These are phyloP conservation scores for Albatrellus sp. DNA, from an alignment of 1,284 basidiomycete species.

Conservation along the genomic window DNA sequence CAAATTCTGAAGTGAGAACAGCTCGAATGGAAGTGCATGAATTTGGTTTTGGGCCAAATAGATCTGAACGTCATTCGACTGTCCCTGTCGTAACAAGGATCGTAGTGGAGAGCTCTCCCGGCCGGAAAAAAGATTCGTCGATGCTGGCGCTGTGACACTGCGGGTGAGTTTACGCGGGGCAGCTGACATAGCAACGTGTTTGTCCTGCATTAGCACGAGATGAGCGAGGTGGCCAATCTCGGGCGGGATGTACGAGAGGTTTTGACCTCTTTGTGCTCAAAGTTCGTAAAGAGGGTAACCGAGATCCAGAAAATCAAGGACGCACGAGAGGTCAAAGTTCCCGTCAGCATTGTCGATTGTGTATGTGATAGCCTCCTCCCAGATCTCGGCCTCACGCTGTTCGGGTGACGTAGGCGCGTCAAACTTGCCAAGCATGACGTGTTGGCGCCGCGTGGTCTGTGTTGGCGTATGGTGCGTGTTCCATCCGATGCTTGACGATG, in stretches of 20 bases:
- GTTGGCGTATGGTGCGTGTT: slow-evolving; percentile 3
- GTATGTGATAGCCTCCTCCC: slow-evolving; percentile 27
- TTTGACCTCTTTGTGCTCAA: slow-evolving; percentile 15
- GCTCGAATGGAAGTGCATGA: slow-evolving; percentile 31
- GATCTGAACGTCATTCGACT: slow-evolving; percentile 17
- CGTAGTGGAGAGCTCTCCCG: slow-evolving; percentile 2
- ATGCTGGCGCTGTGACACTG: slow-evolving; percentile 6
- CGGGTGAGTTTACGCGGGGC: slow-evolving; percentile 6
- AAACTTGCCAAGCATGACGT: slow-evolving; percentile 1
- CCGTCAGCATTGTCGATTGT: slow-evolving; percentile 25
- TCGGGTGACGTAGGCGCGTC: slow-evolving; percentile 5
- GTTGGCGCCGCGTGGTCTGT: slow-evolving; percentile 3
- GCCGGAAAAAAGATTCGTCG: slow-evolving; percentile 1
- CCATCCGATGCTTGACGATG: background rate
- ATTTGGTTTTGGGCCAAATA: slow-evolving; percentile 38
- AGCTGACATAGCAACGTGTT: background rate
- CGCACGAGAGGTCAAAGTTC: slow-evolving; percentile 22
- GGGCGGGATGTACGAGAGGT: slow-evolving; percentile 28
- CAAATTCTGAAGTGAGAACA: slow-evolving; percentile 38
- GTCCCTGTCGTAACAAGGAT: background rate
- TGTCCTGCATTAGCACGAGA: slow-evolving; percentile 23
- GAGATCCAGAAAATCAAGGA: slow-evolving; percentile 18
- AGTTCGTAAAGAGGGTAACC: slow-evolving; percentile 1
- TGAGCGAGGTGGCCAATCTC: slow-evolving; percentile 27
- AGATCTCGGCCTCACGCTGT: slow-evolving; percentile 21